These are phyloP conservation scores for Aspergillus sp. DNA, from an alignment of 2,329 filamentous ascomycete genomes.

Conservation along the genomic window DNA sequence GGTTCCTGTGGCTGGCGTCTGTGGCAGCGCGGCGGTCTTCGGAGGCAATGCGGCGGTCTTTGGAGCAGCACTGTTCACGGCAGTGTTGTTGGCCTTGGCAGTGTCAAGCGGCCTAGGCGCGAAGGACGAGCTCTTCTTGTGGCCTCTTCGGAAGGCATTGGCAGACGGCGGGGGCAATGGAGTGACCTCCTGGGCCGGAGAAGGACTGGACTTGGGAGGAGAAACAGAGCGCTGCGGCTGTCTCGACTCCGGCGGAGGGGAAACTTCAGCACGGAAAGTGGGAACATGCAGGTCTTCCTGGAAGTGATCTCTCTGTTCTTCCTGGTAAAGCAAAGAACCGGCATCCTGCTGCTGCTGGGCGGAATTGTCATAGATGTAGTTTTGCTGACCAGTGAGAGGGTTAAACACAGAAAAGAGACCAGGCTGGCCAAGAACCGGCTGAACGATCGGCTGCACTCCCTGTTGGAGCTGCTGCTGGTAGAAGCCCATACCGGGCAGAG, in stretches of 20 bases:
- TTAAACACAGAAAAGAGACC: slow-evolving; percentile 80
- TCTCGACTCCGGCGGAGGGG: slow-evolving; percentile 63
- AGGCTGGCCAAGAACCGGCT: slow-evolving; percentile 60
- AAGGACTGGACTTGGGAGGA: slow-evolving; percentile 56
- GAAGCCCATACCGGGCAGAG: slow-evolving; percentile 50
- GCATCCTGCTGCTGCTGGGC: slow-evolving; percentile 39
- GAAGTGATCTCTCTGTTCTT: slow-evolving; percentile 42
- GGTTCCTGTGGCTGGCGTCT: slow-evolving; percentile 71
- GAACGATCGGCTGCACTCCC: slow-evolving; percentile 57
- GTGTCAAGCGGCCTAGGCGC: slow-evolving; percentile 43
- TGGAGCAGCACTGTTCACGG: slow-evolving; percentile 33
- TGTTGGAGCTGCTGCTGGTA: slow-evolving; percentile 63
- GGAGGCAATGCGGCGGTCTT: slow-evolving; percentile 51
- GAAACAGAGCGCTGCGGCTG: slow-evolving; percentile 56
- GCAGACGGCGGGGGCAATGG: slow-evolving; percentile 82
- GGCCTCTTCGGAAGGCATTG: slow-evolving; percentile 85
- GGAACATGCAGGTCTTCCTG: slow-evolving; percentile 40
- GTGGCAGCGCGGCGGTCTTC: slow-evolving; percentile 72
- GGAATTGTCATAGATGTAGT: slow-evolving; percentile 67
- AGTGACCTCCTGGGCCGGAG: slow-evolving; percentile 61
- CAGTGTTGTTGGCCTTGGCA: slow-evolving; percentile 37
- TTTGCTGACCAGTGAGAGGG: slow-evolving; percentile 75
- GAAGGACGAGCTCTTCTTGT: slow-evolving; percentile 82
- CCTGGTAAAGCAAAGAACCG: slow-evolving; percentile 19
- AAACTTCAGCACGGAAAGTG: slow-evolving; percentile 71